Conservation (phyloP, 768 basidiomycete genomes). For the Sarcodon aspratus region DNA sequence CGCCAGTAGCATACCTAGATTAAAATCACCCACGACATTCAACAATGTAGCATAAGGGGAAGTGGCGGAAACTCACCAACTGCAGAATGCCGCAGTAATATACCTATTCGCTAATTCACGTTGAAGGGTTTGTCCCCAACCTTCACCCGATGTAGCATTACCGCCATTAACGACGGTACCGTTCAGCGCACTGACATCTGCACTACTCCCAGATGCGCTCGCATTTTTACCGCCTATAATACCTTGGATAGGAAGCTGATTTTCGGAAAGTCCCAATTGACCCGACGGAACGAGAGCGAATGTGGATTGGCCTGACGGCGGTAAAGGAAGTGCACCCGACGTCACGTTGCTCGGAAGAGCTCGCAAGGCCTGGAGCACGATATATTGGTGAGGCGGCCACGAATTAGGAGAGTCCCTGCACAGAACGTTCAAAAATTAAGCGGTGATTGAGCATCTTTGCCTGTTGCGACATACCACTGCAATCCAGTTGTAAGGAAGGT, state of each 20-base stretch:
- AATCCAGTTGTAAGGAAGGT: conserved; percentile 71
- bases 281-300: conserved; percentile 64
- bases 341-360: conserved; percentile 68
- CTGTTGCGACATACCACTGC: conserved; percentile 56
- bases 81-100: conserved; percentile 72
- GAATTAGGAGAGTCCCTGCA: conserved; percentile 76
- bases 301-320: conserved; percentile 37
- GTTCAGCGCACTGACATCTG: conserved; percentile 48
- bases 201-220: conserved; percentile 37
- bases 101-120: conserved; percentile 82
- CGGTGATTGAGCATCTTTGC: not conserved
- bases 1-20: conserved; percentile 78
- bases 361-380: conserved; percentile 65
- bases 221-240: conserved; percentile 33
- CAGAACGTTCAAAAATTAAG: not conserved
- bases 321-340: conserved; percentile 38
- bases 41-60: not conserved
- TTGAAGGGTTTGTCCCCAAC: conserved; percentile 50
- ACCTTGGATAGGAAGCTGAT: conserved; percentile 59
- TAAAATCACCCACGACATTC: not conserved
- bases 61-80: conserved; percentile 47
- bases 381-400: conserved; percentile 84
- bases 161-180: conserved; percentile 60
- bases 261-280: conserved; percentile 74
- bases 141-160: conserved; percentile 46